phyloP scores from a whole-genome alignment of 2,329 filamentous ascomycete genomes.

The Coniella vitis region DNA sequence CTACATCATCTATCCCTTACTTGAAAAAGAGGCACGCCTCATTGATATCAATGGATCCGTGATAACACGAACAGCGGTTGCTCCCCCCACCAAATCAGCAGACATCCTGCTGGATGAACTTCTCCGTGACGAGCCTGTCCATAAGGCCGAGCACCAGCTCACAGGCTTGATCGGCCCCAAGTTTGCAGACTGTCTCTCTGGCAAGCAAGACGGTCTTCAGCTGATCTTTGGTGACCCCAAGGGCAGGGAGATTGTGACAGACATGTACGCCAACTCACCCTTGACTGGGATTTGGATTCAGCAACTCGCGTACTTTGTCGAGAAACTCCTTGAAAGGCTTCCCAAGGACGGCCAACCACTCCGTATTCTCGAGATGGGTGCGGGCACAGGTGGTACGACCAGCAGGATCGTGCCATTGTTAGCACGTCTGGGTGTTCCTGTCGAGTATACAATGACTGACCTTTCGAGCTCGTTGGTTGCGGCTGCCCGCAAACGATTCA shows the following conservation, averaged over 20 bases:
- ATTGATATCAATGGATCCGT: slow-evolving; percentile 20
- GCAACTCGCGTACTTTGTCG: neutral
- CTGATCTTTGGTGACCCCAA: slow-evolving; percentile 16
- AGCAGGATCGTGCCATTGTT: slow-evolving; percentile 20
- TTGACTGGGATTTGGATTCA: neutral
- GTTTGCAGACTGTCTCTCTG: slow-evolving; percentile 15
- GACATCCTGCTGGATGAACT: slow-evolving; percentile 23
- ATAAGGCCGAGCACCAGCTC: slow-evolving; percentile 21
- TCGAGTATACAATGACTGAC: slow-evolving; percentile 35
- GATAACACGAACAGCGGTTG: slow-evolving; percentile 24
- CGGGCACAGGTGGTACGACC: slow-evolving; percentile 1
- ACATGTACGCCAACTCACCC: slow-evolving; percentile 23
- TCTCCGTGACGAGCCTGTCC: slow-evolving; percentile 22
- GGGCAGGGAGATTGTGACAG: slow-evolving; percentile 22
- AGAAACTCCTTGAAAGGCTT: slow-evolving; percentile 13
- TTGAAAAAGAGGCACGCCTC: slow-evolving; percentile 25
- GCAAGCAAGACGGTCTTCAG: slow-evolving; percentile 12
- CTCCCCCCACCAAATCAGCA: slow-evolving; percentile 20
- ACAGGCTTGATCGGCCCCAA: slow-evolving; percentile 8
- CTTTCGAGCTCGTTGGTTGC: slow-evolving; percentile 27
- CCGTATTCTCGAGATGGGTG: slow-evolving; percentile 1
- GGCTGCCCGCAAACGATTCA: slow-evolving; percentile 21
- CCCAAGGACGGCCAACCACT: slow-evolving; percentile 2
- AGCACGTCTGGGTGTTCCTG: slow-evolving; percentile 19
- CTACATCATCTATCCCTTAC: slow-evolving; percentile 24